Base-by-base conservation (phyloP, 2,329 filamentous ascomycete species). In the Claviceps lovelessii region DNA sequence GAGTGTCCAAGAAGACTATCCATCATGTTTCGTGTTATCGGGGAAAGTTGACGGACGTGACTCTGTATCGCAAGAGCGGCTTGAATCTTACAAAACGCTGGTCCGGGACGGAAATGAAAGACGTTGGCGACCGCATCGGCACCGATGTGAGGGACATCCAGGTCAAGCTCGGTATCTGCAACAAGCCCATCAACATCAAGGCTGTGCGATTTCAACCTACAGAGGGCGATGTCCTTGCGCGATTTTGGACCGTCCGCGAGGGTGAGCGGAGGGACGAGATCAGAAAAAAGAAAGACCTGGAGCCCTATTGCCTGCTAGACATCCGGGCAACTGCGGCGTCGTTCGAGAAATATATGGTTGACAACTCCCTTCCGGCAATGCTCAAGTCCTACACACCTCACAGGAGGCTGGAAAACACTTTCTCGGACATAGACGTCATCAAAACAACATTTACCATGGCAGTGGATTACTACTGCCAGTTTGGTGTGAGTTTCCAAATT, bases 1-100 rank as follows among this genome's bases (percentile, higher is more conserved):
- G 61, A 33, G 66, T 65, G 0, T 76, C 74, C 0, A 72, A 71
- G 44, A 78, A 75, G 58, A 72, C 73, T 2, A 70, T 78, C 5
- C 75, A 78, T 54, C 64, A 66, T 29, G 61, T 73, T 5, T 67
- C 68, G 0, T 79, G 76, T 55, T 61, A 68, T 15, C 70, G 76
- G 13, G 69, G 65, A 58, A 74, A 72, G 57, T 63, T 78, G 11
- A 68, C 66, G 29, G 68, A 73, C 9, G 64, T 72, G 17, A 59
- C 64, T 1, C 61, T 75, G 4, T 73, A 68, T 56, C 74, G 76
- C n/a, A 61, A 62, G 1, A 70, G 72, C 5, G 73, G 73, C 1
- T 65, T 77, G 15, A 60, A 65, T 2, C 65, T 77, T 31, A 79
- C 76, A 0, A 56, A 60, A 3, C 68, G 74, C 28, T 77, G 73